Percentiles rank a stretch among this genome's conserved stretches.
Conservation (phyloP, 352 stramenopile genomes). For the Aphanomyces cochlioides region DNA sequence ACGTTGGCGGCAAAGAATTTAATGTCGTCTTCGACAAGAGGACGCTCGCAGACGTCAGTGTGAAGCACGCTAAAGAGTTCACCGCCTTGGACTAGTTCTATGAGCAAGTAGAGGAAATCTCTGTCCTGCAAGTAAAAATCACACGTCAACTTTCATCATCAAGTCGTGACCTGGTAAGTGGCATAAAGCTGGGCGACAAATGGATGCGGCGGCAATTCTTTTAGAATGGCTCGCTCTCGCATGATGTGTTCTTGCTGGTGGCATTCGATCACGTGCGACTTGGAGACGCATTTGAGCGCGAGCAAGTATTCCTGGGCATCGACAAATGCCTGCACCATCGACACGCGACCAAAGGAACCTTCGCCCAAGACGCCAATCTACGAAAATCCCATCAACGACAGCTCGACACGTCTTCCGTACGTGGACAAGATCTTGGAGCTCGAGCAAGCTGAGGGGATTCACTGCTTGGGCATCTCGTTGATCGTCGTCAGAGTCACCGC, state of each 20-base stretch:
- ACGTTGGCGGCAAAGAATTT: constrained; percentile 88
- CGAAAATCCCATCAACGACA: neutral
- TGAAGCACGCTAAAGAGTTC: constrained; percentile 92
- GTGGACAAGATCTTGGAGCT: constrained; percentile 62
- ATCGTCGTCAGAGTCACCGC: neutral
- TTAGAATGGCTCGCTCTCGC: constrained; percentile 89
- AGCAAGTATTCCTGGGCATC: constrained; percentile 60
- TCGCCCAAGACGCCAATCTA: constrained; percentile 89
- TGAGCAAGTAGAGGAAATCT: constrained; percentile 92
- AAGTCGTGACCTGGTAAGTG: constrained; percentile 68
- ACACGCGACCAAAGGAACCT: constrained; percentile 95
- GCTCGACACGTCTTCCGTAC: constrained; percentile 32
- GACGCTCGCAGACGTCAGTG: constrained; percentile 55
- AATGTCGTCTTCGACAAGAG: constrained; percentile 44
- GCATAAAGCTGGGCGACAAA: constrained; percentile 91
- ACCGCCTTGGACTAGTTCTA: constrained; percentile 90
- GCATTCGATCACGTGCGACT: constrained; percentile 91
- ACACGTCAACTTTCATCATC: neutral
- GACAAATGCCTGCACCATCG: constrained; percentile 77
- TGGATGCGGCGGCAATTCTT: constrained; percentile 78
- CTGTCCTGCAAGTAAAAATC: constrained; percentile 51
- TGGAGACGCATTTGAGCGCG: constrained; percentile 92
- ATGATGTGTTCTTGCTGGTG: constrained; percentile 91
- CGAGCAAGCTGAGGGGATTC: constrained; percentile 36
- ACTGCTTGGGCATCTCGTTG: neutral